A percentile compares a stretch with the other conserved stretches of the same genome.
Conservation (phyloP, 2,329 filamentous ascomycete genomes). For the Ploettnerulaceae sp. region DNA sequence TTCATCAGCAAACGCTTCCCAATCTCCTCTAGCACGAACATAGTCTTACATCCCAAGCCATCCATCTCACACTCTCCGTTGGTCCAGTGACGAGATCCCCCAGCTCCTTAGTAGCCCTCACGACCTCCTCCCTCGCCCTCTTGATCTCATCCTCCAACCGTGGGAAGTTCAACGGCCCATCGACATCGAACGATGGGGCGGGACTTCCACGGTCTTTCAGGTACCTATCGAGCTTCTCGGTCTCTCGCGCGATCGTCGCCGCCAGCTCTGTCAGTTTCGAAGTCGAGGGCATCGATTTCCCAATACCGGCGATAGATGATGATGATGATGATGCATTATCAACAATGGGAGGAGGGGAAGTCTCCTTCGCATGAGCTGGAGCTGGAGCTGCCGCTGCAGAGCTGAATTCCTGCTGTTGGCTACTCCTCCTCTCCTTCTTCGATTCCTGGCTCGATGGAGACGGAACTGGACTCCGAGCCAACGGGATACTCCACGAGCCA, state of each 20-base stretch:
- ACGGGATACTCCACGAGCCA: slow-evolving; percentile 6
- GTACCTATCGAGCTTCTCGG: slow-evolving; percentile 46
- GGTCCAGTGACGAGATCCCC: slow-evolving; percentile 45
- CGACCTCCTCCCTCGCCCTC: slow-evolving; percentile 42
- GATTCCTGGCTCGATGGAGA: not conserved
- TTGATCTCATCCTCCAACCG: slow-evolving; percentile 43
- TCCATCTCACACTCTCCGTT: slow-evolving; percentile 47
- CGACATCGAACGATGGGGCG: slow-evolving; percentile 42
- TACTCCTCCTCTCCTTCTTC: too few relatives aligned
- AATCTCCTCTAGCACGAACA: not conserved
- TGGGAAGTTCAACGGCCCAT: slow-evolving; percentile 44
- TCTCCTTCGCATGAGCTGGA: too few relatives aligned
- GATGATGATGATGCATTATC: not conserved
- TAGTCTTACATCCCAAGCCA: slow-evolving; percentile 46
- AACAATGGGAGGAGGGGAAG: too few relatives aligned
- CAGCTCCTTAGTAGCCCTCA: slow-evolving; percentile 46
- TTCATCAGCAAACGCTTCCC: slow-evolving; percentile 12
- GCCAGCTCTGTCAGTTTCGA: slow-evolving; percentile 43
- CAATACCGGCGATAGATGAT: not conserved
- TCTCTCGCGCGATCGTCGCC: slow-evolving; percentile 43
- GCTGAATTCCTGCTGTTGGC: too few relatives aligned
- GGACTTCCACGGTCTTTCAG: slow-evolving; percentile 40
- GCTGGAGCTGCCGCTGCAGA: not conserved
- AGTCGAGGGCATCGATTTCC: slow-evolving; percentile 10
- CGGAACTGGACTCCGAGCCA: not conserved